Evolutionary conservation across 2,329 filamentous ascomycete species (phyloP).

Genomic region (Boeremia exigua): DNA sequence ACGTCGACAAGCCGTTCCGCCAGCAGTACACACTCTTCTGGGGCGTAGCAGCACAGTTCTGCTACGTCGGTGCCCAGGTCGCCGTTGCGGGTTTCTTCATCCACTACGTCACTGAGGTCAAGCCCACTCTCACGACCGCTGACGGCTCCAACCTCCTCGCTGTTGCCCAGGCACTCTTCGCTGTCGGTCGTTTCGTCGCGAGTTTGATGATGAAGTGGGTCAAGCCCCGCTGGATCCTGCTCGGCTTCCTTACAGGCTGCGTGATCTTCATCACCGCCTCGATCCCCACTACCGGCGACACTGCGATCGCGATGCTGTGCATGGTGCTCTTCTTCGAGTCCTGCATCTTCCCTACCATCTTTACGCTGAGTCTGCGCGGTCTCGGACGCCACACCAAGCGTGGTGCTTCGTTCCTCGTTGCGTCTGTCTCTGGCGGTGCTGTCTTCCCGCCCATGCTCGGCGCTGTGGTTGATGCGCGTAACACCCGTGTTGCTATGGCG

Average conservation of each 20-base stretch:
- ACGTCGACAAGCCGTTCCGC: conserved; percentile 55
- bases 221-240: conserved; percentile 62
- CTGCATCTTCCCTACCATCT: conserved; percentile 42
- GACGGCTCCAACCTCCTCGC: conserved; percentile 50
- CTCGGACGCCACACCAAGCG: conserved; percentile 38
- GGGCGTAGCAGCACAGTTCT: conserved; percentile 61
- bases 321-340: conserved; percentile 63
- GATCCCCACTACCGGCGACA: conserved; percentile 50
- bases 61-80: conserved; percentile 66
- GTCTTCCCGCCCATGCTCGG: conserved; percentile 38
- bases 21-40: conserved; percentile 58
- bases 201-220: conserved; percentile 59
- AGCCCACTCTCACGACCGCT: conserved; percentile 41
- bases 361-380: conserved; percentile 33
- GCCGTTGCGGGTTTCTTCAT: conserved; percentile 56
- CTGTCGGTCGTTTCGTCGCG: conserved; percentile 61
- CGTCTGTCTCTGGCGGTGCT: conserved; percentile 32
- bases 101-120: conserved; percentile 49
- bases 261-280: conserved; percentile 58
- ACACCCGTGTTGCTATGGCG: conserved; percentile 33
- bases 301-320: conserved; percentile 55
- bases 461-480: conserved; percentile 32
- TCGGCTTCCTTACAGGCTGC: conserved; percentile 58
- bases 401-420: conserved; percentile 35
- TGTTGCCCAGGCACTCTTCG: conserved; percentile 63